Base-by-base conservation (phyloP, 345 rosid genomes). In the Jatropha curcas region DNA sequence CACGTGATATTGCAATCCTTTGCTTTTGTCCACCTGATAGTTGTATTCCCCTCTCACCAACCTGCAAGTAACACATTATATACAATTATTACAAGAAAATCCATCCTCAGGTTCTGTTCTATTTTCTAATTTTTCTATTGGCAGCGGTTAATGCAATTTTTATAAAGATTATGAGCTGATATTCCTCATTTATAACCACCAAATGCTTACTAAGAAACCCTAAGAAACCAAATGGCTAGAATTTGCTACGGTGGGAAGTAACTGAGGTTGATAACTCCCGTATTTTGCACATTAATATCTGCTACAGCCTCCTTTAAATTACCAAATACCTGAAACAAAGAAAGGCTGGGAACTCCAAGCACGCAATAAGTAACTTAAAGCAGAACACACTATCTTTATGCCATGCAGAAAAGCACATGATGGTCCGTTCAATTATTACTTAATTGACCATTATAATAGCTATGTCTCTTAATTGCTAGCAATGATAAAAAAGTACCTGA, bases 1-100 rank as follows among this genome's bases (percentile, higher is more conserved):
- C 99, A 19, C 98, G 90, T 0, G 99, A 80, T 75, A 95, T 89
- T 1, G 99, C 98, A 62, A 95, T 90, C 74, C 98, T 85, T 68
- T 95, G 99, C 81, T 95, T 95, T 79, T 95, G 99, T 65, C 99
- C 99, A 7, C 99, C 99, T 0, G 98, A 95, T 65, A 95, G 77
- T 60, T 92, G 98, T 65, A 95, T 80, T 55, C 99, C 98, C 78
- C 97, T 88, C 76, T 95, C 99, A 31, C 99, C 98, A 14, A 95
- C 99, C 94, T 93, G 76, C 64, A 67, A 30, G 55, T 56, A 31
- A 58, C 56, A 60, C 35, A 19, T 56, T 56, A 56, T 25, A 1
- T 56, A 56, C 10, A 25, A 7, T 28, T 65, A n/a, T 50, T 27
- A 25, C 33, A 25, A 12, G 68, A 4, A 34, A 67, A 58, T 25